These are phyloP conservation scores for Brassica nigra DNA, from an alignment of 345 rosid genomes.

Conservation along the genomic window DNA sequence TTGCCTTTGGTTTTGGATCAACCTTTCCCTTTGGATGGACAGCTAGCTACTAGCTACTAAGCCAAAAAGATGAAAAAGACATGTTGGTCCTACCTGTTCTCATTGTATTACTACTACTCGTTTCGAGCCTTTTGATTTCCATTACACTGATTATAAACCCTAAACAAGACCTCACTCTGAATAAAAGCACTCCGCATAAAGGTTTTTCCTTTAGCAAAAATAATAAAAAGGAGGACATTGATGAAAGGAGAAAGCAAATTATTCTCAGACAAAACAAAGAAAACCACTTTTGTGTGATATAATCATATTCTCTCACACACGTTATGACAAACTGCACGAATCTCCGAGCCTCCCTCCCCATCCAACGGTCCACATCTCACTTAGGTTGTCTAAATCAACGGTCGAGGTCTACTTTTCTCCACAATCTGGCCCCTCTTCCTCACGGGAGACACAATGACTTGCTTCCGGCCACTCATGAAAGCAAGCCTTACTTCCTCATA, in stretches of 20 bases:
- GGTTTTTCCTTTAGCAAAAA: background rate
- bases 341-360: slow-evolving; percentile 1
- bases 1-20: background rate
- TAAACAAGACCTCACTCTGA: background rate
- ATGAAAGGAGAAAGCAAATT: slow-evolving; percentile 30
- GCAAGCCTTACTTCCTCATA: slow-evolving; percentile 38
- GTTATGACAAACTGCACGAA: slow-evolving; percentile 25
- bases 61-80: background rate
- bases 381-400: slow-evolving; percentile 31
- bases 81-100: background rate
- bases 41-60: background rate
- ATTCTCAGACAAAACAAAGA: slow-evolving; percentile 39
- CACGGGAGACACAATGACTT: slow-evolving; percentile 48
- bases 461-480: slow-evolving; percentile 59
- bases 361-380: slow-evolving; percentile 36
- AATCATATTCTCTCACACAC: slow-evolving; percentile 36
- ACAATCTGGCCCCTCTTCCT: background rate
- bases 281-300: slow-evolving; percentile 35
- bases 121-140: background rate
- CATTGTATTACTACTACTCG: background rate
- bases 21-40: background rate
- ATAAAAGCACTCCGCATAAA: background rate
- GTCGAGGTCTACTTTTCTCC: slow-evolving; percentile 24
- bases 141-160: background rate
- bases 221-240: background rate